Base-by-base conservation (phyloP, 371 early-diverging fungal genomes). In the Mucor racemosus region DNA sequence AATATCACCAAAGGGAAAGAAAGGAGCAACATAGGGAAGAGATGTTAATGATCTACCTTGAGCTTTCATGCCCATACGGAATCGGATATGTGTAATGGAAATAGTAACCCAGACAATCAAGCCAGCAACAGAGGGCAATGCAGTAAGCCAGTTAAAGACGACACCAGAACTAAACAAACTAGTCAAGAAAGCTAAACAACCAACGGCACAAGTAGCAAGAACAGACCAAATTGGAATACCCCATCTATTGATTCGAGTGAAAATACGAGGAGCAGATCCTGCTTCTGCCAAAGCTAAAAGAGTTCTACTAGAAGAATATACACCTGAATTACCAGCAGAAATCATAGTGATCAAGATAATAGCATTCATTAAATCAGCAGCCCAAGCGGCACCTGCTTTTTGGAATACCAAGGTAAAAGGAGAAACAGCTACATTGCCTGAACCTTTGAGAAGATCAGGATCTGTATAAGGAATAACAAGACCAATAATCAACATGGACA, bases 61-160 rank as follows among this genome's bases (percentile, higher is more conserved):
- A 17, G 86, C 85, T 15, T 81, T 64, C 54, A 81, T 86, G 8
- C 94, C 94, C 19, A 80, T 82, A 41, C 94, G 91, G 86, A 94
- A 94, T 8, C 94, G 91, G 67, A 87, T 74, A 67, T 94, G 94
- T 10, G 88, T 88, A 34, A 89, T 62, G 1, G 86, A 81, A 65
- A 94, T 94, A 46, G 89, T 86, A 36, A 91, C 65, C 95, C 95
- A 95, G 39, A 91, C 88, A 46, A 91, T 80, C 48, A 94, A 86
- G 21, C 92, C 92, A 0, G 95, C 86, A 10, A 89, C 79, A 4
- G 90, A 87, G 8, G 91, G 84, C 9, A 93, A 65, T 54, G 82
- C 86, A 59, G 91, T 74, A 17, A 93, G 74, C 86, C 90, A 91
- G 58, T 76, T 79, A 72, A 90, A 95, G 13, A 91, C 88, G 9